phyloP scores from a whole-genome alignment of 352 stramenopile genomes.

The Globisporangium echinulatum region DNA sequence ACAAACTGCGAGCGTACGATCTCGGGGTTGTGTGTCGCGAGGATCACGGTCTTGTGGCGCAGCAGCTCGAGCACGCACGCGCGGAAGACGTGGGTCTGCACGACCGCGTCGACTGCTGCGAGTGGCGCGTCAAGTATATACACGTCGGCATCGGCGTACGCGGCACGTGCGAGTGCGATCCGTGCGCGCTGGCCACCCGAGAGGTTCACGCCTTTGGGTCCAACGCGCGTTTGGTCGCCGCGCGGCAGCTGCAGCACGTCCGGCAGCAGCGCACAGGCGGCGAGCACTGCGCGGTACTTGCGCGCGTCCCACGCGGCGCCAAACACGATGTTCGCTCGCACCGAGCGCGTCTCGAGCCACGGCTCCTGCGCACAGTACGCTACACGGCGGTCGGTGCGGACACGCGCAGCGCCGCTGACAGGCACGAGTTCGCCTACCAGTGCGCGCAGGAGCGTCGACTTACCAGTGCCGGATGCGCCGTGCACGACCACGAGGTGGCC shows the following conservation, averaged over 20 bases:
- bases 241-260: conserved; percentile 31
- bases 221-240: conserved; percentile 46
- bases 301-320: conserved; percentile 49
- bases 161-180: conserved; percentile 43
- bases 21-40: conserved; percentile 47
- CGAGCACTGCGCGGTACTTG: conserved; percentile 31
- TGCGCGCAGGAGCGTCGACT: conserved; percentile 9
- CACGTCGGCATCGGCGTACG: conserved; percentile 42
- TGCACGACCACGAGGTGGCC: conserved; percentile 7
- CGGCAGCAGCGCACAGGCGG: conserved; percentile 16
- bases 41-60: conserved; percentile 39
- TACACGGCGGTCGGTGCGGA: conserved; percentile 4
- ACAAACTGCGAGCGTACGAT: conserved; percentile 31
- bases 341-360: conserved; percentile 74
- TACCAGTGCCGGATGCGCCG: conserved; percentile 13
- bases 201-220: conserved; percentile 44
- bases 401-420: conserved; percentile 6
- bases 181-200: conserved; percentile 47
- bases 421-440: conserved; percentile 7
- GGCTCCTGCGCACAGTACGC: conserved; percentile 48
- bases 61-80: conserved; percentile 43
- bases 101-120: conserved; percentile 41
- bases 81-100: conserved; percentile 44
- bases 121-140: conserved; percentile 44
- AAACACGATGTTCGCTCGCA: conserved; percentile 87